Percentiles rank a stretch among this genome's conserved stretches.
phyloP scores from a whole-genome alignment of 176 grass and related monocot species.

The Paspalum notatum region DNA sequence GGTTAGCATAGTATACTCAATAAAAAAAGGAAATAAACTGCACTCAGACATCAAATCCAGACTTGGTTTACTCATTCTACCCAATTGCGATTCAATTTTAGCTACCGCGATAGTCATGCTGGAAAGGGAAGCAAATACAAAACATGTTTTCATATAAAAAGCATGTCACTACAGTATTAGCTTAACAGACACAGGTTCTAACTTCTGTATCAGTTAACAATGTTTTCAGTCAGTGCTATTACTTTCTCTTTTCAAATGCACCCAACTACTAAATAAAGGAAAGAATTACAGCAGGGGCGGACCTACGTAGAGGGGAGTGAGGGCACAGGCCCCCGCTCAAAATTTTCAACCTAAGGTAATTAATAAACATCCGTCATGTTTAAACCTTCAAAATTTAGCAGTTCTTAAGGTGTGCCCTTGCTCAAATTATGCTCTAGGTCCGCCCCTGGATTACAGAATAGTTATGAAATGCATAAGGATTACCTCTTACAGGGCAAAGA shows the following conservation, averaged over 20 bases:
- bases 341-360: too few species aligned
- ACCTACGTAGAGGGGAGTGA: too few species aligned
- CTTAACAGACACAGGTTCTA: slow-evolving; percentile 7
- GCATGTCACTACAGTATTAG: not conserved
- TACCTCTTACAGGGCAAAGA: slow-evolving; percentile 98
- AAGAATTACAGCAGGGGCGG: not conserved
- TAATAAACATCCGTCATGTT: too few species aligned
- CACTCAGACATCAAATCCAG: slow-evolving; percentile 1
- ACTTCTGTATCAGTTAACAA: not conserved
- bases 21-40: slow-evolving; percentile 25
- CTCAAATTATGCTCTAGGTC: too few species aligned
- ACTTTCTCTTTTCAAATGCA: not conserved
- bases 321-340: too few species aligned
- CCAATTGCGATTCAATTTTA: not conserved
- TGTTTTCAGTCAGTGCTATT: slow-evolving; percentile 9
- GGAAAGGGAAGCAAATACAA: slow-evolving; percentile 6
- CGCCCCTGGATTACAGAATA: slow-evolving; percentile 8
- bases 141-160: not conserved
- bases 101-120: not conserved
- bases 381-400: too few species aligned
- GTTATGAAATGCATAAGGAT: slow-evolving; percentile 35
- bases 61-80: slow-evolving; percentile 34
- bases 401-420: too few species aligned
- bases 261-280: not conserved
- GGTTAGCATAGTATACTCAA: slow-evolving; percentile 13